Conservation (phyloP, 2,329 filamentous ascomycete species). For the Leptosphaerulina australis region DNA sequence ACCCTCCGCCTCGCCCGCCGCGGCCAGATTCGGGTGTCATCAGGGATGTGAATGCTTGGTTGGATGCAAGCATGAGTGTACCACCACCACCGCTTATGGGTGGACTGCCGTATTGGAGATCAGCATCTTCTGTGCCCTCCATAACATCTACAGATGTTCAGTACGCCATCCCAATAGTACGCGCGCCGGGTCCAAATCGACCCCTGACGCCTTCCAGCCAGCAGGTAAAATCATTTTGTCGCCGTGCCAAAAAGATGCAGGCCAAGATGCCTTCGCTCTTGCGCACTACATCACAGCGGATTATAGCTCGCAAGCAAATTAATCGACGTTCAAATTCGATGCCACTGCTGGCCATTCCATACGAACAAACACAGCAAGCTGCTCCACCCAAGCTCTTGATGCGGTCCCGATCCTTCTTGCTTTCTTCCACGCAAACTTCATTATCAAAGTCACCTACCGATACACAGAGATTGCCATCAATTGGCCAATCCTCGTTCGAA, state of each 20-base stretch:
- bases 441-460: slow-evolving; percentile 11
- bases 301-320: slow-evolving; percentile 18
- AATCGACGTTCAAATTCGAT: slow-evolving; percentile 36
- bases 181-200: slow-evolving; percentile 12
- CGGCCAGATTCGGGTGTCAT: slow-evolving; percentile 36
- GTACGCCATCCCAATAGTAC: slow-evolving; percentile 38
- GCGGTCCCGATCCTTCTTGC: slow-evolving; percentile 19
- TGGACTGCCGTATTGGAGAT: slow-evolving; percentile 44
- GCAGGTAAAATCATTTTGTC: slow-evolving; percentile 34
- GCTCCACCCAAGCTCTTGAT: slow-evolving; percentile 13
- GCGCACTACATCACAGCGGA: slow-evolving; percentile 26
- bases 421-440: slow-evolving; percentile 9
- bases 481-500: slow-evolving; percentile 6
- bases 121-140: slow-evolving; percentile 18
- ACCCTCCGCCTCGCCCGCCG: slow-evolving; percentile 29
- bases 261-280: slow-evolving; percentile 39
- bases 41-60: slow-evolving; percentile 42
- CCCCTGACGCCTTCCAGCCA: slow-evolving; percentile 27
- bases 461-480: slow-evolving; percentile 3
- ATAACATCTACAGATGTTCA: slow-evolving; percentile 25
- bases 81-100: slow-evolving; percentile 40
- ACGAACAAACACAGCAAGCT: slow-evolving; percentile 19
- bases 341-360: slow-evolving; percentile 28
- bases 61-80: slow-evolving; percentile 37
- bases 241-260: slow-evolving; percentile 37